Conservation (phyloP, 2,329 filamentous ascomycete genomes). For the Colletotrichum agaves region DNA sequence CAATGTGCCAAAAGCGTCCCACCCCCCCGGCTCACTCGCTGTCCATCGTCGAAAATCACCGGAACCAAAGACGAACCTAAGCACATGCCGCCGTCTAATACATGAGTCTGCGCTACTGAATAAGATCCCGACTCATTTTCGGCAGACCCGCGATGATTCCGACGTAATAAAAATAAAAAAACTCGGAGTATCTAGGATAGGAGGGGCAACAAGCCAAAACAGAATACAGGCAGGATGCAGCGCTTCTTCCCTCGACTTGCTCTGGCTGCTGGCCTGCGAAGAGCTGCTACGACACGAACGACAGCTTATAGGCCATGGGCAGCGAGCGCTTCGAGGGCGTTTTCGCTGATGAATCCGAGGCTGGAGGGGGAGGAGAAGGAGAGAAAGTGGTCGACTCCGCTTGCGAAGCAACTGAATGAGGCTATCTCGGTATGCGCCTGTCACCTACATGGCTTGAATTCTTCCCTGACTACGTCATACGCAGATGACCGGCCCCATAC, state of each 20-base stretch:
- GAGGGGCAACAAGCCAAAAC: not conserved
- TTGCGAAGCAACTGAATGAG: slow-evolving; percentile 87
- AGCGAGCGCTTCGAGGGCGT: slow-evolving; percentile 35
- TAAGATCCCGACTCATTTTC: slow-evolving; percentile 5
- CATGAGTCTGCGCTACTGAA: slow-evolving; percentile 18
- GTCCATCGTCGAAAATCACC: not conserved
- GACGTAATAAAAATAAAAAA: not conserved
- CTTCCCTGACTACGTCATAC: slow-evolving; percentile 1
- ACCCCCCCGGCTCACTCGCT: not conserved
- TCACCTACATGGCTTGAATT: not conserved
- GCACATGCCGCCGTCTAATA: slow-evolving; percentile 12
- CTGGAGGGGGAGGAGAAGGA: slow-evolving; percentile 44
- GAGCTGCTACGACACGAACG: not conserved
- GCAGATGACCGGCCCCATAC: slow-evolving; percentile 83
- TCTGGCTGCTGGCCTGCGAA: slow-evolving; percentile 10
- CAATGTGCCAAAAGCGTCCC: slow-evolving; percentile 3
- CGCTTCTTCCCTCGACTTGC: slow-evolving; percentile 12
- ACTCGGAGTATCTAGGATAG: slow-evolving; percentile 7
- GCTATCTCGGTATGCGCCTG: slow-evolving; percentile 77
- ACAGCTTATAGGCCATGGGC: not conserved
- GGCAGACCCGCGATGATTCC: slow-evolving; percentile 19
- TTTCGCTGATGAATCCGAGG: slow-evolving; percentile 42
- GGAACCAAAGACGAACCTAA: not conserved
- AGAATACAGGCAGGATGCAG: slow-evolving; percentile 15
- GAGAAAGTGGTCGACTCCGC: slow-evolving; percentile 88